These are phyloP conservation scores for Fusarium hostae DNA, from an alignment of 2,329 filamentous ascomycete genomes.

Conservation along the genomic window DNA sequence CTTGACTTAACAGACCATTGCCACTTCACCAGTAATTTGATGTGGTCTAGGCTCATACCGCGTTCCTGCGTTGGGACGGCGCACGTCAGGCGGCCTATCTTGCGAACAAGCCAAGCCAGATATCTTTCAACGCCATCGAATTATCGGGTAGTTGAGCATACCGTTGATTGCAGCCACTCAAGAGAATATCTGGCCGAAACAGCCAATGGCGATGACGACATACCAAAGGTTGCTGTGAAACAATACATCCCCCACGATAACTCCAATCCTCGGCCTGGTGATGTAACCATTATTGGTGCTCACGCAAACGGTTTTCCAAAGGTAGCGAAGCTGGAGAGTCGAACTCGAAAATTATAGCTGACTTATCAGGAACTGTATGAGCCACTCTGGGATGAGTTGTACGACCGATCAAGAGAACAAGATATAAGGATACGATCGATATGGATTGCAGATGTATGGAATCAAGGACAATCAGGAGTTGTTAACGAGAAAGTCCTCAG, in stretches of 20 bases:
- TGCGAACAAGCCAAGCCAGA: background rate
- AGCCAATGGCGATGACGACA: background rate
- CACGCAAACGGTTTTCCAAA: constrained; percentile 7
- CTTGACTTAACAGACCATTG: too few species aligned
- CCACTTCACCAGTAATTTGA: background rate
- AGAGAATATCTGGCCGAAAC: background rate
- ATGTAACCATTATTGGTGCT: background rate
- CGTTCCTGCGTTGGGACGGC: too few species aligned
- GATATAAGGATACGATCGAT: background rate
- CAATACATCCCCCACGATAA: background rate
- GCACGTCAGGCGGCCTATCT: background rate
- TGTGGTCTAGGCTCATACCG: background rate
- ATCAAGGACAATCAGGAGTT: background rate
- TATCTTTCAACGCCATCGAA: background rate
- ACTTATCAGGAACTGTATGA: background rate
- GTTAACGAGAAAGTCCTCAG: background rate
- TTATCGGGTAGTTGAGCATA: background rate
- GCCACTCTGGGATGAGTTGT: background rate
- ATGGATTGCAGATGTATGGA: constrained; percentile 3
- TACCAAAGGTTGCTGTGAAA: background rate
- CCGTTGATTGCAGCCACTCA: background rate
- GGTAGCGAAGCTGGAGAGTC: accelerated
- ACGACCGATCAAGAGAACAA: background rate
- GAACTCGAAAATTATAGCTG: accelerated
- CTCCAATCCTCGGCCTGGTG: background rate